Conservation (phyloP, 2,329 filamentous ascomycete genomes). For the Paecilomyces variotii region DNA sequence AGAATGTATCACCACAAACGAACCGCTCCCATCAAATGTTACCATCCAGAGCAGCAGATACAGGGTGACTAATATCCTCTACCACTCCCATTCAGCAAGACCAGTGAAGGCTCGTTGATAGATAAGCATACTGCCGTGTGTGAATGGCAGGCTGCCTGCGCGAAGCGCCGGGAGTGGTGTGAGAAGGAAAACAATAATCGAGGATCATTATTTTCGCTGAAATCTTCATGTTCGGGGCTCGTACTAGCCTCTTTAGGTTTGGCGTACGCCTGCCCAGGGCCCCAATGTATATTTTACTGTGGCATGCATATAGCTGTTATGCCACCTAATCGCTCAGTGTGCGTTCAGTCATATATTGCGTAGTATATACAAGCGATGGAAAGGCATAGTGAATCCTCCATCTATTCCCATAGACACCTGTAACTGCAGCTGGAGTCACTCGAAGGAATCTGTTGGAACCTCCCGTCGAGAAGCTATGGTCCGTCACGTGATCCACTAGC, state of each 20-base stretch:
- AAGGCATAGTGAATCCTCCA: not conserved
- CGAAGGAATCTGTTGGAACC: not conserved
- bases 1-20: constrained; percentile 67
- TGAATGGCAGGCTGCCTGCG: constrained; percentile 28
- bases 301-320: not conserved
- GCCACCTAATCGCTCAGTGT: not conserved
- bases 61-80: constrained; percentile 61
- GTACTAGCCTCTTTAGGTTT: not conserved
- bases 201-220: not conserved
- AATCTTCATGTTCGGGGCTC: not conserved
- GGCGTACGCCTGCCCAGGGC: not conserved
- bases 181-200: constrained; percentile 13
- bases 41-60: constrained; percentile 80
- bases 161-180: constrained; percentile 35
- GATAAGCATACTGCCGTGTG: constrained; percentile 22
- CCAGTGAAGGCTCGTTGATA: constrained; percentile 29
- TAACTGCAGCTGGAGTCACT: not conserved
- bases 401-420: not conserved
- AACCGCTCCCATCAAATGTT: constrained; percentile 68
- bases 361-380: too few relatives aligned
- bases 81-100: constrained; percentile 46
- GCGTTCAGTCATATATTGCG: not conserved
- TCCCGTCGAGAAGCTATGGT: not conserved
- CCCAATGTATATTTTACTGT: not conserved
- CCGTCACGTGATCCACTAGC: constrained; percentile 11